A percentile compares a stretch with the other conserved stretches of the same genome.
These are phyloP conservation scores for Tulasnella sp. DNA, from an alignment of 768 basidiomycete genomes.

Conservation along the genomic window DNA sequence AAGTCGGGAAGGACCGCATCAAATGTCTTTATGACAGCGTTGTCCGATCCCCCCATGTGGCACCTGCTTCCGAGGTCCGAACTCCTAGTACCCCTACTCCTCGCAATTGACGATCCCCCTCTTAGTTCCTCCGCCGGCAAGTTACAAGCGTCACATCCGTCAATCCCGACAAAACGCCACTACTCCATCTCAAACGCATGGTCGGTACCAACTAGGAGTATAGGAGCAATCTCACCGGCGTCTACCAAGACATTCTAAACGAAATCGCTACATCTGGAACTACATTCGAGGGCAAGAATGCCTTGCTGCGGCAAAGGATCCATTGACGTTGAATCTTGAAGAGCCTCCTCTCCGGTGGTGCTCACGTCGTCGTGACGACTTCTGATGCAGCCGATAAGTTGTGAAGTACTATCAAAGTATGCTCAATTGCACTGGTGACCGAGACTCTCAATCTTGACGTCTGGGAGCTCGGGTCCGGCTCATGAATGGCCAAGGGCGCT, in stretches of 20 bases:
- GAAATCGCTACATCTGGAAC: constrained; percentile 98
- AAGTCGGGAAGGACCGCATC: constrained; percentile 91
- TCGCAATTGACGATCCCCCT: constrained; percentile 80
- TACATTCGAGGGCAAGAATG: constrained; percentile 98
- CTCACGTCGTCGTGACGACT: constrained; percentile 94
- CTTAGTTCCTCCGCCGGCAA: constrained; percentile 92
- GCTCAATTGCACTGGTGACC: constrained; percentile 89
- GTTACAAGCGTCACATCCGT: constrained; percentile 46
- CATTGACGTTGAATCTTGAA: constrained; percentile 94
- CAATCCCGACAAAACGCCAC: constrained; percentile 81
- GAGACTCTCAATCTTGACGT: constrained; percentile 93
- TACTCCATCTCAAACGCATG: constrained; percentile 94
- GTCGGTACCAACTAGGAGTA: constrained; percentile 94
- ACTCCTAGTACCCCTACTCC: constrained; percentile 33
- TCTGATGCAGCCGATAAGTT: constrained; percentile 89
- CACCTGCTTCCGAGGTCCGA: constrained; percentile 45
- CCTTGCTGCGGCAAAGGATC: constrained; percentile 96
- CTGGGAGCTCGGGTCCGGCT: constrained; percentile 84
- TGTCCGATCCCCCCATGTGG: constrained; percentile 79
- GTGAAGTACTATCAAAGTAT: constrained; percentile 98
- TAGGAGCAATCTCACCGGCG: constrained; percentile 89
- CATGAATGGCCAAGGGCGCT: constrained; percentile 96
- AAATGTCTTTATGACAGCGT: constrained; percentile 94
- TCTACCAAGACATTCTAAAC: constrained; percentile 92
- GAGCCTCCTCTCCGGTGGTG: constrained; percentile 91